Evolutionary conservation across 164 flowering plant genomes (phyloP), one percentile per base, ranked within the genome.

Genomic region (Buxus sempervirens): DNA sequence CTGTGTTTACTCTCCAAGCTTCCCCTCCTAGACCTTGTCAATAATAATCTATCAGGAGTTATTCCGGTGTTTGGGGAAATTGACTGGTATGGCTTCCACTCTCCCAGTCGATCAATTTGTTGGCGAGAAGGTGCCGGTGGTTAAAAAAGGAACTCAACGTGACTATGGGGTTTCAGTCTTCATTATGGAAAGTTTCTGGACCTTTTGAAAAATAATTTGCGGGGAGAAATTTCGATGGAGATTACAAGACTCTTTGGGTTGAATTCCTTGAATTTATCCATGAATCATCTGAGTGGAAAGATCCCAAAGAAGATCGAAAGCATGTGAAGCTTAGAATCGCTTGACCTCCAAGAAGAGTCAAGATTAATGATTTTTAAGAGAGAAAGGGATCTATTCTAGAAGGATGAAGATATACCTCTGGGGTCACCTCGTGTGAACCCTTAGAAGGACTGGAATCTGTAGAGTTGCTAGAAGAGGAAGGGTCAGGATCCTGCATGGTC

Each of bases 181-280:
- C 15, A 12, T 0, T 9, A 19, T 25, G 70, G 60, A 1, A 60
- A 61, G 6, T 22, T n/a, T 48, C 58, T 79, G 0, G 68, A 79
- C 38, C 72, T 79, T 51, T 75, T 77, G 2, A 27, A 51, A 19
- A 75, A 75, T 24, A 55, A 48, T 6, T 15, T 75, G 8, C 26
- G 16, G 0, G 79, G 79, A 54, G 22, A 13, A 41, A 73, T 77
- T 8, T 75, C 72, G 10, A 45, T 22, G 1, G 54, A 66, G 32
- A 63, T 73, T 0, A 51, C 27, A 25, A n/a, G 27, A 8, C 60
- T 57, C 27, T 28, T 58, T n/a, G n/a, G n/a, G n/a, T n/a, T n/a
- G n/a, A n/a, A n/a, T n/a, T n/a, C n/a, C n/a, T n/a, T 80, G 72
- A 82, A 78, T 68, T 42, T 80, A 25, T 76, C 83, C 16, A 53